Evolutionary conservation across 2,329 filamentous ascomycete species (phyloP), one percentile per base, ranked within the genome.

Genomic region (Cladosporium sp.): DNA sequence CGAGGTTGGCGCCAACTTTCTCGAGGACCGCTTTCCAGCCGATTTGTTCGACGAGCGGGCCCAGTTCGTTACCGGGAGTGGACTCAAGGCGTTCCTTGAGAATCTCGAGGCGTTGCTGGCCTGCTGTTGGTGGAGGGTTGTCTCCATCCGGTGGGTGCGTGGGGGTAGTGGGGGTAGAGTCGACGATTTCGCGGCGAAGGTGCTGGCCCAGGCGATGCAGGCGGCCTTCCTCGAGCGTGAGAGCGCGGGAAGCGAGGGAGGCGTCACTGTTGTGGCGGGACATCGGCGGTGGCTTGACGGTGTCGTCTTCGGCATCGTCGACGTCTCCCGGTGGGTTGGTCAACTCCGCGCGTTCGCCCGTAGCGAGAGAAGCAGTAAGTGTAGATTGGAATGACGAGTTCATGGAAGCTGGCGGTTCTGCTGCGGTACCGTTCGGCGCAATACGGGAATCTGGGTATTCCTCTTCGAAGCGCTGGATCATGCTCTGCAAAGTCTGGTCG

Each of bases 391-490:
- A 66, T 51, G 71, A 69, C 28, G 63, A 65, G 32, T 64, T 67
- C 28, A 64, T 58, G 7, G 65, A 34, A 15, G 61, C 36, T 34
- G 36, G n/a, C 30, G 67, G 44, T 15, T 61, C 47, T 32, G 44
- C 8, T 12, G 32, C 30, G 67, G 67, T 26, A 32, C 32, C 47
- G 32, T 54, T 21, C 7, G 69, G 68, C 18, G 75, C 71, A 51
- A 87, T 82, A 41, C 92, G 88, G 0, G 92, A 96, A 75, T 98
- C 94, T 0, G 95, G 95, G 73, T 93, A 98, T 78, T 98, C 94
- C 76, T 96, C 91, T 77, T 98, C 95, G 76, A 98, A 99, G 32
- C 95, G 90, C 76, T 92, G 89, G 74, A 98, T 98, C 80, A 98
- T 97, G 71, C 90, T 90, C 73, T 93, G 86, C 11, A 99, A 84